These are phyloP conservation scores for Fusarium tricinctum DNA, from an alignment of 2,329 filamentous ascomycete species.

Conservation along the genomic window DNA sequence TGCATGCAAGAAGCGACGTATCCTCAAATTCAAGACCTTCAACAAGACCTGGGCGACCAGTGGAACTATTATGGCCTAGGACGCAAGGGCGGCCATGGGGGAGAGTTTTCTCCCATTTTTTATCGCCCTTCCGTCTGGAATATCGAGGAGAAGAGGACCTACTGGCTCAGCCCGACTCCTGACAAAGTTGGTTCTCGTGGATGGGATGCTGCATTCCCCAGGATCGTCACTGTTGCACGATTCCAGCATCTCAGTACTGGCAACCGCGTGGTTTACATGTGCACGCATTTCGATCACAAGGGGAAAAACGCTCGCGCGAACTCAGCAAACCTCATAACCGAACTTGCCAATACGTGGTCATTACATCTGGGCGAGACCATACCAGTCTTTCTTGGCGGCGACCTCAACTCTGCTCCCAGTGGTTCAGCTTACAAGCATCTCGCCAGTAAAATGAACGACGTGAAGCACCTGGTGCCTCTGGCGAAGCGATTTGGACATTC, in stretches of 20 bases:
- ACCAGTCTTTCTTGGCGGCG: slow-evolving; percentile 53
- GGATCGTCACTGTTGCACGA: slow-evolving; percentile 63
- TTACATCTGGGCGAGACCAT: slow-evolving; percentile 25
- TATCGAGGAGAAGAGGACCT: slow-evolving; percentile 65
- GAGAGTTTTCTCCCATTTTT: slow-evolving; percentile 79
- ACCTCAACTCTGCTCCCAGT: slow-evolving; percentile 52
- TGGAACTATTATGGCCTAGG: slow-evolving; percentile 71
- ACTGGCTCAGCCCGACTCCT: slow-evolving; percentile 74
- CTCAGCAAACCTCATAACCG: slow-evolving; percentile 57
- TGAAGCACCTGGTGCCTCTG: slow-evolving; percentile 44
- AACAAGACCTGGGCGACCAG: slow-evolving; percentile 55
- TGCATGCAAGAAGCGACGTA: slow-evolving; percentile 77
- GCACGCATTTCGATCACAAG: slow-evolving; percentile 67
- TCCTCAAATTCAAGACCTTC: slow-evolving; percentile 70
- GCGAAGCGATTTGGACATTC: slow-evolving; percentile 45
- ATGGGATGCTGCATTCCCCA: slow-evolving; percentile 64
- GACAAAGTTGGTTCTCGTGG: slow-evolving; percentile 67
- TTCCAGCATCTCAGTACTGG: slow-evolving; percentile 59
- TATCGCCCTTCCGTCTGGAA: slow-evolving; percentile 69
- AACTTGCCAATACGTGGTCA: slow-evolving; percentile 50
- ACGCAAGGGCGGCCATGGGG: slow-evolving; percentile 70
- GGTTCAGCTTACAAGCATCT: slow-evolving; percentile 49
- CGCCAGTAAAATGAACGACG: slow-evolving; percentile 47
- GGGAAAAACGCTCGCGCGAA: slow-evolving; percentile 59
- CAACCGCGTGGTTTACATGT: slow-evolving; percentile 60